phyloP scores from a whole-genome alignment of 2,329 filamentous ascomycete species.

The Trichophyton simii region DNA sequence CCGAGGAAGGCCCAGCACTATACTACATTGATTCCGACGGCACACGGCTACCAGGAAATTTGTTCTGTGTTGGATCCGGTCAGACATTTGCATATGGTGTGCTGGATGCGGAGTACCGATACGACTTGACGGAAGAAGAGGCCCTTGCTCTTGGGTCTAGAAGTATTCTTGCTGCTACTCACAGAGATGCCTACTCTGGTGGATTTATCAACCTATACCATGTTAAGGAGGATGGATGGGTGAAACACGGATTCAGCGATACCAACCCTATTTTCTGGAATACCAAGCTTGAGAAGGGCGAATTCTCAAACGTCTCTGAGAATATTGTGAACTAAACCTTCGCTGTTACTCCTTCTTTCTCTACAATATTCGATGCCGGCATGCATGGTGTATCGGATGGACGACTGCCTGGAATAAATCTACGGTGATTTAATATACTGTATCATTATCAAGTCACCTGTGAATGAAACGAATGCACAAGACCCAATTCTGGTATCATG shows the following conservation, averaged over 20 bases:
- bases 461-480: background rate
- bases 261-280: slow-evolving; percentile 99
- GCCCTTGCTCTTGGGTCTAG: slow-evolving; percentile 81
- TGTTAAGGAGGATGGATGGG: slow-evolving; percentile 97
- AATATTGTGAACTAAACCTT: slow-evolving; percentile 36
- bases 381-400: background rate
- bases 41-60: slow-evolving; percentile 79
- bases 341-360: background rate
- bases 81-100: slow-evolving; percentile 99
- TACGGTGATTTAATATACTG: slow-evolving; percentile 1
- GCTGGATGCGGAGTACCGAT: slow-evolving; percentile 86
- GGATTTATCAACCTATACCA: slow-evolving; percentile 98
- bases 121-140: slow-evolving; percentile 75
- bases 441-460: background rate
- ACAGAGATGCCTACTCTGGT: slow-evolving; percentile 96
- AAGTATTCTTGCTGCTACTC: slow-evolving; percentile 90
- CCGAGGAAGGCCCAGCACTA: slow-evolving; percentile 80
- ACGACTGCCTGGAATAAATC: background rate
- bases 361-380: background rate
- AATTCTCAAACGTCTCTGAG: slow-evolving; percentile 83
- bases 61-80: slow-evolving; percentile 96
- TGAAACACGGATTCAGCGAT: slow-evolving; percentile 95
- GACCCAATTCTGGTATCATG: too few relatives aligned
- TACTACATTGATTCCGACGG: slow-evolving; percentile 99
- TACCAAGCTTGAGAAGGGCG: slow-evolving; percentile 95